Percentiles rank a stretch among this genome's conserved stretches.
phyloP scores from a whole-genome alignment of 768 basidiomycete genomes.

The Lenzites betulinus region DNA sequence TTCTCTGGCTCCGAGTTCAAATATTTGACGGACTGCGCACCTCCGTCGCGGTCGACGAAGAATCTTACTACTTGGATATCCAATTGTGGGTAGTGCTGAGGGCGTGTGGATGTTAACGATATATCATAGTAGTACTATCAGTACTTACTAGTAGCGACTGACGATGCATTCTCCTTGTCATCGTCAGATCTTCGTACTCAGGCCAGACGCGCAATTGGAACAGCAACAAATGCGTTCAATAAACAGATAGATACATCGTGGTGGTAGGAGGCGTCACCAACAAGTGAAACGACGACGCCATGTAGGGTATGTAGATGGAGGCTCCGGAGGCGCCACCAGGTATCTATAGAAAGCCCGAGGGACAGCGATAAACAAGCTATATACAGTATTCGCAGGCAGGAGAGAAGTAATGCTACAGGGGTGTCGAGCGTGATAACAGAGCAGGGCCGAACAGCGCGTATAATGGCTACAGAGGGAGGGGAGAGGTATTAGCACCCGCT shows the following conservation, averaged over 20 bases:
- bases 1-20: background rate
- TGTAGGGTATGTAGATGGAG: constrained; percentile 7
- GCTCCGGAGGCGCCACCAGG: background rate
- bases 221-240: background rate
- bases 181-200: too few species aligned
- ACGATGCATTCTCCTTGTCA: too few species aligned
- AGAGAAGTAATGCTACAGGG: constrained; percentile 7
- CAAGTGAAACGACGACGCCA: background rate
- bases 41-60: background rate
- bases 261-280: background rate
- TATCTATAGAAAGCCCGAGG: constrained; percentile 9
- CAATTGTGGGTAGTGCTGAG: too few species aligned
- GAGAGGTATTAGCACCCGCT: constrained; percentile 11
- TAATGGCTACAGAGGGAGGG: constrained; percentile 17
- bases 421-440: constrained; percentile 1
- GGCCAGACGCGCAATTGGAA: too few species aligned
- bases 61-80: background rate
- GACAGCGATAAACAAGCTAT: background rate
- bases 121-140: too few species aligned
- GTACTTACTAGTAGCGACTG: too few species aligned
- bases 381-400: background rate
- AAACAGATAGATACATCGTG: constrained; percentile 7
- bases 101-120: too few species aligned
- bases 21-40: background rate
- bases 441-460: background rate